Evolutionary conservation across 768 basidiomycete species (phyloP), one percentile per base, ranked within the genome.

Genomic region (Serendipita sp.): DNA sequence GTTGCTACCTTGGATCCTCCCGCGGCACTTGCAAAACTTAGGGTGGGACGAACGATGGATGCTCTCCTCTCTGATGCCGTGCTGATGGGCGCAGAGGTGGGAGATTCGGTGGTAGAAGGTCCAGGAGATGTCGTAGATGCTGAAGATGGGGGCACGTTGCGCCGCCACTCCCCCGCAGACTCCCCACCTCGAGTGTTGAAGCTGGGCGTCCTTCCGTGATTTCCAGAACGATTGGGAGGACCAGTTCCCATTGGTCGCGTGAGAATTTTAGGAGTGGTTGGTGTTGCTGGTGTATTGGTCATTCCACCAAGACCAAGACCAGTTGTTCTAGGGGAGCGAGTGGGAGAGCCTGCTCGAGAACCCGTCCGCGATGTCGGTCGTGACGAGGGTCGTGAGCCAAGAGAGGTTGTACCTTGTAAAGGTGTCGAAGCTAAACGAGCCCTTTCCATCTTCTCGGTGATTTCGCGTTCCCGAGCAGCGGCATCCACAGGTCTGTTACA

Each of bases 11-110:
- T 40, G 37, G 37, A 40, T 40, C 60, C 63, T 8, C 46, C 66
- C 18, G 87, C 87, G 44, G 85, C 91, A 63, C 78, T 85, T 0
- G 91, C 90, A 69, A 94, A 94, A 70, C 89, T 91, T 68, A 92
- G 77, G 3, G 80, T 78, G 0, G 89, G 85, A 63, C 88, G 79
- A 13, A 91, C 82, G 55, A 74, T 83, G 2, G 83, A 78, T 6
- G 73, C 71, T 16, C 66, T 67, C 62, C 65, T 15, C 36, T 53
- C 5, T 18, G 33, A 75, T 68, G 44, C 34, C 29, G 44, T 53
- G 29, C 63, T 60, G 62, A 29, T 29, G 16, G 40, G 44, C 23
- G 34, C 45, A 2, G 70, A 68, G 10, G 68, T 64, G 36, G 69
- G 66, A 29, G 71, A 60, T 15, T 65, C 63, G 11, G 64, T 64